These are phyloP conservation scores for Lycium barbarum DNA, from an alignment of 257 asterid genomes.

Conservation along the genomic window DNA sequence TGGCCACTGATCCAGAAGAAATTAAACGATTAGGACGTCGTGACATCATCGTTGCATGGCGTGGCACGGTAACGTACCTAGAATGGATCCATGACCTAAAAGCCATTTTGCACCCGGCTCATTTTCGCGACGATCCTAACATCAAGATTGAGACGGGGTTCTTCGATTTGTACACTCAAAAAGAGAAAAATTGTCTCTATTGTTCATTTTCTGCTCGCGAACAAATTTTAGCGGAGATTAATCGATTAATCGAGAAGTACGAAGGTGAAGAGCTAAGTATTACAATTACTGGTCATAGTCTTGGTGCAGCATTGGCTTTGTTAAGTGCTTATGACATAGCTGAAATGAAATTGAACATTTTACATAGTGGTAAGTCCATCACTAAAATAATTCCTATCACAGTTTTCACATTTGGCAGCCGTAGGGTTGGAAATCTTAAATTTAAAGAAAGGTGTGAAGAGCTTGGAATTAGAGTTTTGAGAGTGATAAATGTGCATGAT, in stretches of 20 bases:
- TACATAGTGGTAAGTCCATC: slow-evolving; percentile 37
- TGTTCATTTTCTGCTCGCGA: slow-evolving; percentile 74
- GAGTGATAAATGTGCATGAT: slow-evolving; percentile 66
- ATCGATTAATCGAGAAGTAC: slow-evolving; percentile 65
- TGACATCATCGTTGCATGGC: slow-evolving; percentile 73
- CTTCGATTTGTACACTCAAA: slow-evolving; percentile 71
- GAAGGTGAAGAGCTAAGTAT: slow-evolving; percentile 69
- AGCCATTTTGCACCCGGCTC: slow-evolving; percentile 75
- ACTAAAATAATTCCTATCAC: slow-evolving; percentile 55
- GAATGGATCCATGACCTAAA: slow-evolving; percentile 87
- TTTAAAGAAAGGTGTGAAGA: slow-evolving; percentile 79
- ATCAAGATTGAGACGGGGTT: slow-evolving; percentile 79
- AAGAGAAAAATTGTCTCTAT: slow-evolving; percentile 48
- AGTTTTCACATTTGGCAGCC: slow-evolving; percentile 67
- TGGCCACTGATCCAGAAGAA: slow-evolving; percentile 60
- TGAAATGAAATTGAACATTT: slow-evolving; percentile 55
- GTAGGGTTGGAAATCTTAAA: slow-evolving; percentile 70
- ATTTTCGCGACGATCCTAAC: slow-evolving; percentile 66
- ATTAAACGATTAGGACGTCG: slow-evolving; percentile 73
- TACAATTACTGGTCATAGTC: slow-evolving; percentile 81
- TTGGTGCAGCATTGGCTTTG: slow-evolving; percentile 76
- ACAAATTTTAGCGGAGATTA: slow-evolving; percentile 68
- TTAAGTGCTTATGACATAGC: slow-evolving; percentile 76
- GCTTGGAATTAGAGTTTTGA: slow-evolving; percentile 57
- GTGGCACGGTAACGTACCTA: slow-evolving; percentile 84